phyloP scores from a whole-genome alignment of 2,329 filamentous ascomycete species.

The Sordariomycetes sp. region DNA sequence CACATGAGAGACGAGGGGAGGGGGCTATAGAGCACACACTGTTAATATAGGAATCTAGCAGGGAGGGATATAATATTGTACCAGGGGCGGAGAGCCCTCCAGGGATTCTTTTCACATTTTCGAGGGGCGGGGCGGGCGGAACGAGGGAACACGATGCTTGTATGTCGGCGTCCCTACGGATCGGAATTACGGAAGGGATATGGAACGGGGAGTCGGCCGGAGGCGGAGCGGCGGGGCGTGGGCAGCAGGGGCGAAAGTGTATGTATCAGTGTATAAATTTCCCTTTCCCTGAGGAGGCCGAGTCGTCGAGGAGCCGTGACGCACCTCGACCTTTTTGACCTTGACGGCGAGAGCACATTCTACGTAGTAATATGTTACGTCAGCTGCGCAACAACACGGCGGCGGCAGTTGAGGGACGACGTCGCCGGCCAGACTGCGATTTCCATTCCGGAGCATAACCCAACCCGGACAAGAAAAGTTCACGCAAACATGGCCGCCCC shows the following conservation, averaged over 20 bases:
- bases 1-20: not conserved
- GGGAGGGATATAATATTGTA: not conserved
- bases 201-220: not conserved
- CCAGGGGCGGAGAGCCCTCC: not conserved
- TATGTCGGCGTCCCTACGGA: not conserved
- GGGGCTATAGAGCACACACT: not conserved
- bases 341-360: too few relatives aligned
- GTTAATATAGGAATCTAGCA: not conserved
- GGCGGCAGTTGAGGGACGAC: too few relatives aligned
- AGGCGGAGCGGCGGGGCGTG: not conserved
- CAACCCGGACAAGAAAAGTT: not conserved
- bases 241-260: not conserved
- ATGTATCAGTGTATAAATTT: not conserved
- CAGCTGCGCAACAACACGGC: not conserved
- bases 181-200: not conserved
- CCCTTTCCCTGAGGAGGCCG: not conserved
- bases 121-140: not conserved
- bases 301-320: not conserved
- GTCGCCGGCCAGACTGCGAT: too few relatives aligned
- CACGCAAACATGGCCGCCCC: conserved; percentile 7
- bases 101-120: not conserved
- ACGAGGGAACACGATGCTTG: not conserved
- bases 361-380: not conserved
- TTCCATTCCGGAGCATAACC: too few relatives aligned
- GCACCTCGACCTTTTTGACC: too few relatives aligned